Evolutionary conservation across 768 basidiomycete species (phyloP), one percentile per base, ranked within the genome.

Genomic region (Lactarius trivialis): DNA sequence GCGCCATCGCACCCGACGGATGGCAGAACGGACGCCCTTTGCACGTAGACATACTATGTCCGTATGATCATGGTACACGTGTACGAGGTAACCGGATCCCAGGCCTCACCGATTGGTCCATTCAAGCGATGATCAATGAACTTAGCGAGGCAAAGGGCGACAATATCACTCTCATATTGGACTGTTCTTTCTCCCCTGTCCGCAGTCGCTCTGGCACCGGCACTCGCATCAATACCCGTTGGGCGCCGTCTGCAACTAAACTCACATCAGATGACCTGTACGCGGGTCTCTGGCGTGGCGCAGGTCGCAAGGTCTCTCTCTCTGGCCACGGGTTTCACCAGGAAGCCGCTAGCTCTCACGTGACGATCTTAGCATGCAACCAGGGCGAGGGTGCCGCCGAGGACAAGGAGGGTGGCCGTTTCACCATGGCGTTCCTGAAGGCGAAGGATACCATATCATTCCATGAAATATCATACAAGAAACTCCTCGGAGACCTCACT

Each of bases 111-210:
- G 86, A 87, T 72, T 81, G 82, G 54, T 86, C 86, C 11, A 73
- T 89, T 59, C 76, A 78, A 45, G 79, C 85, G 41, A 80, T 88
- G 77, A 72, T 89, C n/a, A 67, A 69, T 56, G 82, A 85, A 56
- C 78, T 89, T 43, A 74, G 77, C 19, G 72, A 73, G 28, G 74
- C 73, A 50, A 89, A 88, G 67, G 86, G 86, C 33, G 76, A 88
- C 70, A 89, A 89, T 62, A 82, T 89, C 71, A 85, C 86, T 1
- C 71, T 88, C 60, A 77, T 88, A 59, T 74, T 88, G 26, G 86
- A 88, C 71, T 79, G 82, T 66, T 87, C 83, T 67, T 86, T 87
- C 73, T 77, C 81, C 11, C 71, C 73, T 7, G 74, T 79, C 14
- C 67, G 76, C 52, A 73, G 75, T 19, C 72, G 72, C 3, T 70